Evolutionary conservation across 139 green algal species (phyloP).

Genomic region (Pleodorina starrii): DNA sequence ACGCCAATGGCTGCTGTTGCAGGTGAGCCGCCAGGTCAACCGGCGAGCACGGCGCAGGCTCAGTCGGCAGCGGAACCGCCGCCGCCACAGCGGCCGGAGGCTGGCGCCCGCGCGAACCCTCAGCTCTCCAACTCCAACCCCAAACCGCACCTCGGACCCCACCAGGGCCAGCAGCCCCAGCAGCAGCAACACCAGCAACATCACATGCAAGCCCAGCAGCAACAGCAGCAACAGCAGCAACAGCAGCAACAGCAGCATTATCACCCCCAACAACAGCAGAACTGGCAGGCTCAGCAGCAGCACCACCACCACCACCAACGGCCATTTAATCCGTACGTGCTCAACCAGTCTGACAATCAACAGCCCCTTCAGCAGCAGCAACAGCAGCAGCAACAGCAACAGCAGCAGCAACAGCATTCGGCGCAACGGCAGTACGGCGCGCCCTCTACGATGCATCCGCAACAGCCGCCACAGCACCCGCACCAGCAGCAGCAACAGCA

Average conservation of each 20-base stretch:
- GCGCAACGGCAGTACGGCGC: neutral
- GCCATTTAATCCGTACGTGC: neutral
- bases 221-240: neutral
- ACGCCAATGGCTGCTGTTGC: too few relatives aligned
- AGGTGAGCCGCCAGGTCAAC: too few relatives aligned
- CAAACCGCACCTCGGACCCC: too few relatives aligned
- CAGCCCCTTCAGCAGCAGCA: neutral
- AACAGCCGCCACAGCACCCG: too few relatives aligned
- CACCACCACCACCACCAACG: neutral
- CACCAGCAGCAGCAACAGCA: conserved; percentile 1
- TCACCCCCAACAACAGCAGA: neutral
- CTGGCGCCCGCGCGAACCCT: too few relatives aligned
- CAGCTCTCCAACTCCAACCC: too few relatives aligned
- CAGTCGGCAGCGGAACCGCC: too few relatives aligned
- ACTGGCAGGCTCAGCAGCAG: too few relatives aligned
- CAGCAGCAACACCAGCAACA: neutral
- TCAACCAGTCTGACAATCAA: neutral
- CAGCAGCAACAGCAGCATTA: neutral
- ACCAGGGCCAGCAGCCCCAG: neutral
- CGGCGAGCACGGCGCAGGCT: too few relatives aligned
- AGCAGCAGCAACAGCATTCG: neutral
- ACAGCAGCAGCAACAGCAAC: neutral
- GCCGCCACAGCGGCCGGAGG: too few relatives aligned
- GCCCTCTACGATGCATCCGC: too few relatives aligned
- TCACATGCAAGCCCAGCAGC: neutral